Base-by-base conservation (phyloP, 1,139 yeast species). In the Meyerozyma guilliermondii region DNA sequence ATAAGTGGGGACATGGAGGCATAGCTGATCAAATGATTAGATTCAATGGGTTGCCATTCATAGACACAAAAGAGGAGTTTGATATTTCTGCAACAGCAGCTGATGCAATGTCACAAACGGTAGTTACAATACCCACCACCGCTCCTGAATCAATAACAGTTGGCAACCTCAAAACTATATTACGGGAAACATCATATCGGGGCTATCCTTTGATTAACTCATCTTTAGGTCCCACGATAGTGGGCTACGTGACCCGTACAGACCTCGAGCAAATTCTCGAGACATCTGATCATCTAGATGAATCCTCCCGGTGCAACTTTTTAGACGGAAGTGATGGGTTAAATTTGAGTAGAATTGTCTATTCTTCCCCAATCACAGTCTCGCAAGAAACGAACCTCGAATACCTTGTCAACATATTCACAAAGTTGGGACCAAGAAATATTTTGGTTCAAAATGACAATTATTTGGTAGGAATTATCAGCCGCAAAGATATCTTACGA, bases 21-120 rank as follows among this genome's bases (percentile, higher is more conserved):
- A 89, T 94, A 47, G 96, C 98, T 0, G 98, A 94, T 58, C 95
- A 89, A 60, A 92, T 91, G 87, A 88, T 94, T 50, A 68, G 71
- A 40, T 87, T 88, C 53, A 91, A 89, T 62, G 97, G 97, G 1
- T 74, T 87, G 43, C 98, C 99, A 0, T 80, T 78, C 46, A 74
- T 92, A 36, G 96, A 89, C 54, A 71, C 83, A 8, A 82, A 84
- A 50, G 89, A 83, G 50, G 87, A 83, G 42, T 78, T 75, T 43
- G 62, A 67, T 23, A 80, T 83, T 52, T 75, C 75, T 35, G 69
- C 67, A 5, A 68, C 71, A 7, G 71, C 71, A 2, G 87, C 83
- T 0, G 68, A 66, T 10, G 87, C 92, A 3, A 87, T 87, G 95
- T 70, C 85, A 1, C 59, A 58, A 11, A 69, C 71, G 3, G 63